Evolutionary conservation across 2,329 filamentous ascomycete species (phyloP), one percentile per base, ranked within the genome.

Genomic region (Rhexocercosporidium sp.): DNA sequence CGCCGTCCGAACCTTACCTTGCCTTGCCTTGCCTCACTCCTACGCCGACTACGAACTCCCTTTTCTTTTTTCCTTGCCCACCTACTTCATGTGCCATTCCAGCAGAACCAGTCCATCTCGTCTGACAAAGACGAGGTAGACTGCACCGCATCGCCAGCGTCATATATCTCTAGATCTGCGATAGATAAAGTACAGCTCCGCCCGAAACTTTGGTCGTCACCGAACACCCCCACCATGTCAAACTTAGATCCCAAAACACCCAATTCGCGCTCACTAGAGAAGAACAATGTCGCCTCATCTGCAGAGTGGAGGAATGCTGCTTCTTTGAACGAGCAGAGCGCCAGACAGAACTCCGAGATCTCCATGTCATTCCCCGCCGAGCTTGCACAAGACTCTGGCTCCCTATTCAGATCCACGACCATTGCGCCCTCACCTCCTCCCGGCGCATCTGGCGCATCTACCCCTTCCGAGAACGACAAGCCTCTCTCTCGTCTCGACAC

Each of bases 381-480:
- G 18, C 62, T 64, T n/a, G 53, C 69, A 12, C 49, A 64, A 39
- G 66, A 59, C 22, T 47, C 67, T 53, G 62, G 62, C 7, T 59
- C 69, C 39, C 69, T 70, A 3, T 81, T 82, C 69, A 73, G 77
- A 62, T 77, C 79, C 53, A 78, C 78, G 68, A 81, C 78, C 16
- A 81, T 78, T 72, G 78, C 80, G 27, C 79, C 80, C 49, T 81
- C 80, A 11, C 72, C 75, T 16, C 71, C 74, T 51, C 73, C 72
- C 37, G 71, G 59, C 44, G 20, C 53, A 37, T 64, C 67, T 34
- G 71, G 57, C 44, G 18, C 56, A 46, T 64, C 67, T 29, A 39
- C 64, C 11, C 54, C 65, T 49, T 53, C 61, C 44, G 44, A 39
- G 51, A 62, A 61, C 64, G 49, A 68, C 54, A 34, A 34, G 11